These are phyloP conservation scores for Gossypium sturtianum DNA, from an alignment of 345 rosid species.

Conservation along the genomic window DNA sequence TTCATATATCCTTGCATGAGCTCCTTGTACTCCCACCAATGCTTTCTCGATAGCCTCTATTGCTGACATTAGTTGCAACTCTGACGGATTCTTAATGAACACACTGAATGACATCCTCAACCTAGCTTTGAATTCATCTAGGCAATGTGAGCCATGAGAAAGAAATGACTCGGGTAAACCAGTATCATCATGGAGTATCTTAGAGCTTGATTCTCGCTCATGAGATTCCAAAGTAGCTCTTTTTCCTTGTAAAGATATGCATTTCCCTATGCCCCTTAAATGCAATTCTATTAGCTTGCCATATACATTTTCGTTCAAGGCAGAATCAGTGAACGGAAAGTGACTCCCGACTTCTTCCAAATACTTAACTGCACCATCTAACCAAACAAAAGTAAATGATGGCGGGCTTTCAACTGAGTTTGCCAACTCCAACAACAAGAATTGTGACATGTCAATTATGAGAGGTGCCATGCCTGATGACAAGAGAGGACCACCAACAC, in stretches of 20 bases:
- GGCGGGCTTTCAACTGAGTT: slow-evolving; percentile 36
- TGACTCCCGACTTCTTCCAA: slow-evolving; percentile 69
- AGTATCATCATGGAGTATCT: slow-evolving; percentile 29
- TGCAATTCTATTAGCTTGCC: slow-evolving; percentile 61
- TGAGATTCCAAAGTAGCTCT: slow-evolving; percentile 66
- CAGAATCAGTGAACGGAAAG: slow-evolving; percentile 42
- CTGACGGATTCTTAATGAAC: slow-evolving; percentile 52
- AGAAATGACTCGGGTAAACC: slow-evolving; percentile 28
- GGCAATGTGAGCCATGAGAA: slow-evolving; percentile 32
- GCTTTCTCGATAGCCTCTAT: slow-evolving; percentile 77
- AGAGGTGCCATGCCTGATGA: slow-evolving; percentile 38
- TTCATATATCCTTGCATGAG: slow-evolving; percentile 33
- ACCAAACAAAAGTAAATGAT: slow-evolving; percentile 57
- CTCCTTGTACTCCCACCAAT: slow-evolving; percentile 62
- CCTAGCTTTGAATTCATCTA: slow-evolving; percentile 62
- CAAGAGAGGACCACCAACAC: slow-evolving; percentile 27
- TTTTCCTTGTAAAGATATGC: slow-evolving; percentile 78
- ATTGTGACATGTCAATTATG: slow-evolving; percentile 42
- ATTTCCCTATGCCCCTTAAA: slow-evolving; percentile 71
- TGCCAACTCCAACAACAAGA: slow-evolving; percentile 53
- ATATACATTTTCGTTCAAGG: slow-evolving; percentile 34
- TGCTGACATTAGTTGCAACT: slow-evolving; percentile 59
- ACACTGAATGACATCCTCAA: slow-evolving; percentile 63
- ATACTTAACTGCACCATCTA: slow-evolving; percentile 75
- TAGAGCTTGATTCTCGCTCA: slow-evolving; percentile 57